phyloP scores from a whole-genome alignment of 2,329 filamentous ascomycete species.

The Neonectria coccinea region DNA sequence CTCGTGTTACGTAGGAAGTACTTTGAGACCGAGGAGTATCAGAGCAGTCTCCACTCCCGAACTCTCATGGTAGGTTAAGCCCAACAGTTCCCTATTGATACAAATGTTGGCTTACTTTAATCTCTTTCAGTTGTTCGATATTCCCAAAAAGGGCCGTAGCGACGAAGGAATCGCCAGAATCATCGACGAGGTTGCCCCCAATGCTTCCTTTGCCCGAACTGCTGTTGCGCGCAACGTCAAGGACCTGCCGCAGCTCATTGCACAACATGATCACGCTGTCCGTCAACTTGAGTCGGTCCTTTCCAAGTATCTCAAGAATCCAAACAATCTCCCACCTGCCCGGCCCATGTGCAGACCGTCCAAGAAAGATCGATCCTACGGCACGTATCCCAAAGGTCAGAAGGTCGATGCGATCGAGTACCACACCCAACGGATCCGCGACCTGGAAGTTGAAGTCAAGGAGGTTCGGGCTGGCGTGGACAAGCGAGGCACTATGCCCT shows the following conservation, averaged over 20 bases:
- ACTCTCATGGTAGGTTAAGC: conserved; percentile 69
- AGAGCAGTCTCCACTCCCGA: conserved; percentile 83
- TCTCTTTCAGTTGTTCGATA: conserved; percentile 76
- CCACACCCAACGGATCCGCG: conserved; percentile 83
- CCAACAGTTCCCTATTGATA: conserved; percentile 1
- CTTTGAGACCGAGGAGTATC: conserved; percentile 88
- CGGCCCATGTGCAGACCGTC: conserved; percentile 84
- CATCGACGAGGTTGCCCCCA: conserved; percentile 82
- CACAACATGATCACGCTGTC: conserved; percentile 84
- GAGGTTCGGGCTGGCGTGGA: conserved; percentile 85
- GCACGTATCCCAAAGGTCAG: conserved; percentile 72
- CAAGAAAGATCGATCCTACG: conserved; percentile 79
- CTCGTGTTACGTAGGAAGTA: conserved; percentile 78
- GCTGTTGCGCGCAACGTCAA: conserved; percentile 93
- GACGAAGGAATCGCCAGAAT: conserved; percentile 91
- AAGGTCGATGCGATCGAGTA: conserved; percentile 97
- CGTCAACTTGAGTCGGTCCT: conserved; percentile 84
- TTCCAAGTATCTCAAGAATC: conserved; percentile 91
- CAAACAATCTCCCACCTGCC: conserved; percentile 78
- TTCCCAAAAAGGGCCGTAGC: conserved; percentile 79
- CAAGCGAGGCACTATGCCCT: conserved; percentile 87
- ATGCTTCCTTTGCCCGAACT: conserved; percentile 81
- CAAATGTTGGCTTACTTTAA: conserved; percentile 19
- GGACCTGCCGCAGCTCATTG: conserved; percentile 85
- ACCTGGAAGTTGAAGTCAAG: conserved; percentile 85